phyloP scores from a whole-genome alignment of 768 basidiomycete species.

The Saitozyma podzolica region DNA sequence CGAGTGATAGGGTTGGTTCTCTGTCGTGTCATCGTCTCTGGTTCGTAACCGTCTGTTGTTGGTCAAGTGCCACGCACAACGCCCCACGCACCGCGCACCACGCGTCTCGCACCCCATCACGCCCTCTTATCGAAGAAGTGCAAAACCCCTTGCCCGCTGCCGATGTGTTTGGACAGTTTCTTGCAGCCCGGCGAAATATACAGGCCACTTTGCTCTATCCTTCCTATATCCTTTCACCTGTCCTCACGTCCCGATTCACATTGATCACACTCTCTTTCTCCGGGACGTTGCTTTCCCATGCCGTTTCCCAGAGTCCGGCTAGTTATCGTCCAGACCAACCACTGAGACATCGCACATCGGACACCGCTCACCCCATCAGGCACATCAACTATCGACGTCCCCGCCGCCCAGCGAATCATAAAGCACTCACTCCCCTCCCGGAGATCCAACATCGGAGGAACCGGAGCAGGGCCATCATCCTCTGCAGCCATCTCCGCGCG shows the following conservation, averaged over 20 bases:
- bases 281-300: not conserved
- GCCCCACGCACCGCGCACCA: too few relatives aligned
- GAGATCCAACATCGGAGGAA: not conserved
- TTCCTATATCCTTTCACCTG: not conserved
- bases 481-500: slow-evolving; percentile 14
- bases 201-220: too few relatives aligned
- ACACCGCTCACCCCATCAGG: slow-evolving; percentile 12
- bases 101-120: too few relatives aligned
- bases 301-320: not conserved
- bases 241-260: slow-evolving; percentile 1
- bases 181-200: too few relatives aligned
- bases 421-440: slow-evolving; percentile 28
- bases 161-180: too few relatives aligned
- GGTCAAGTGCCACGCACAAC: too few relatives aligned
- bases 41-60: not conserved
- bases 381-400: slow-evolving; percentile 28
- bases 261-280: not conserved
- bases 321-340: not conserved
- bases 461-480: not conserved
- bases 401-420: slow-evolving; percentile 47
- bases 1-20: not conserved
- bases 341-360: too few relatives aligned
- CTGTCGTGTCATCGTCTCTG: not conserved
- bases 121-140: too few relatives aligned
- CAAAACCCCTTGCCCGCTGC: too few relatives aligned